These are phyloP conservation scores for Phytophthora cactorum DNA, from an alignment of 352 stramenopile genomes.

Conservation along the genomic window DNA sequence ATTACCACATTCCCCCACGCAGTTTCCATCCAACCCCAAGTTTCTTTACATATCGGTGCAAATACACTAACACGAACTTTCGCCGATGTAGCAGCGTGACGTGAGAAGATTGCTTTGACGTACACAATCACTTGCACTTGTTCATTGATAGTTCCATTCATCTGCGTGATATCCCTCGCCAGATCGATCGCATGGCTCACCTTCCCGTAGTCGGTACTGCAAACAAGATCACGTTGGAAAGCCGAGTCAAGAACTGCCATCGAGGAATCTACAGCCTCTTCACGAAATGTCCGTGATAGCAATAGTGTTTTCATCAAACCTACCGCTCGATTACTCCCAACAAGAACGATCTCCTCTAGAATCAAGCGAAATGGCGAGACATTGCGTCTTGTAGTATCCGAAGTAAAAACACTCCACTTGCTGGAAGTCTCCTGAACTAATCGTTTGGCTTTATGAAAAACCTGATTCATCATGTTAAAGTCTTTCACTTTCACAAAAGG, in stretches of 20 bases:
- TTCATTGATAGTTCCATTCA: conserved; percentile 47
- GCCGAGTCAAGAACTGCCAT: conserved; percentile 4
- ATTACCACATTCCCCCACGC: conserved; percentile 16
- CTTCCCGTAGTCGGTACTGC: conserved; percentile 33
- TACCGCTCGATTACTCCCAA: conserved; percentile 23
- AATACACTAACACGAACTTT: conserved; percentile 10
- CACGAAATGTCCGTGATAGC: conserved; percentile 39
- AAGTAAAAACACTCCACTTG: conserved; percentile 29
- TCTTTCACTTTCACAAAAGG: conserved; percentile 45
- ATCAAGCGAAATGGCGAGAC: conserved; percentile 45
- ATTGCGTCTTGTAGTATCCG: background rate
- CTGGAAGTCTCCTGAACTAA: background rate
- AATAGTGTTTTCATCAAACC: conserved; percentile 30
- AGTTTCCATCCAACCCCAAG: conserved; percentile 37
- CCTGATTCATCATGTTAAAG: conserved; percentile 41
- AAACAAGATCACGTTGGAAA: conserved; percentile 37
- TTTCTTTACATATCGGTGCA: conserved; percentile 24
- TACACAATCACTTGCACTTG: conserved; percentile 44
- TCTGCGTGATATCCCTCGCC: conserved; percentile 41
- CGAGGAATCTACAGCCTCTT: conserved; percentile 8
- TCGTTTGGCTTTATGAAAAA: conserved; percentile 18
- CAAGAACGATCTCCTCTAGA: conserved; percentile 34
- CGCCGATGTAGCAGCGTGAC: conserved; percentile 15
- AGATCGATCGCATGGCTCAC: conserved; percentile 42
- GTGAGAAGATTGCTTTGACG: conserved; percentile 22